Evolutionary conservation across 768 basidiomycete species (phyloP).

Genomic region (Suillus luteus): DNA sequence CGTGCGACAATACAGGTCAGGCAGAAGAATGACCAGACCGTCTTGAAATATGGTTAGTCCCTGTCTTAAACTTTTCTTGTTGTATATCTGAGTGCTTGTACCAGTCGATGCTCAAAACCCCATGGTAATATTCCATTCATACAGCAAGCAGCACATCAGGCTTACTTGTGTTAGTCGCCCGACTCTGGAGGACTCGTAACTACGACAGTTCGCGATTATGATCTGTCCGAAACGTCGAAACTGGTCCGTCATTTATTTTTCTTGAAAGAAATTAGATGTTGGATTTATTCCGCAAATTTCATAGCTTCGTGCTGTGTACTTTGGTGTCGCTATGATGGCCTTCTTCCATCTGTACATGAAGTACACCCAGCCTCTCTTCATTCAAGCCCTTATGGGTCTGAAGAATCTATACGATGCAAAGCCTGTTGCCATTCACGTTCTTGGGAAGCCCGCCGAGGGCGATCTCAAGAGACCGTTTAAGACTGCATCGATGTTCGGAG

Average conservation of each 20-base stretch:
- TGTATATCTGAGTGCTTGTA: constrained; percentile 1
- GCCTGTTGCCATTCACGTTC: constrained; percentile 76
- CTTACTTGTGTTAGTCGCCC: constrained; percentile 44
- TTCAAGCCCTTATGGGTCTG: constrained; percentile 93
- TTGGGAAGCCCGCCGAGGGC: constrained; percentile 78
- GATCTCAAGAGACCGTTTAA: constrained; percentile 93
- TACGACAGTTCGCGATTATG: constrained; percentile 94
- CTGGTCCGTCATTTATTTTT: constrained; percentile 45
- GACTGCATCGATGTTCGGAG: constrained; percentile 69
- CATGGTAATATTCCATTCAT: constrained; percentile 54
- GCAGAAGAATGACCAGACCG: constrained; percentile 92
- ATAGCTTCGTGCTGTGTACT: constrained; percentile 66
- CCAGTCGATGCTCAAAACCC: constrained; percentile 75
- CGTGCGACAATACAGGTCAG: constrained; percentile 68
- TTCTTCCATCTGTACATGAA: constrained; percentile 94
- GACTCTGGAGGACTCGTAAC: constrained; percentile 76
- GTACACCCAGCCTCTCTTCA: constrained; percentile 95
- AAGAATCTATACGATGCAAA: constrained; percentile 90
- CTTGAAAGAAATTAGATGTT: not conserved
- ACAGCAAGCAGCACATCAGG: not conserved
- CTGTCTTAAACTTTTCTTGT: not conserved
- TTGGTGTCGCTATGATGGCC: constrained; percentile 83
- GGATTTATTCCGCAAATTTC: not conserved
- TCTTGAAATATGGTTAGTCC: constrained; percentile 87
- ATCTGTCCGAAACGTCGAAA: constrained; percentile 86